Evolutionary conservation across 2,329 filamentous ascomycete species (phyloP).

Genomic region (Phaeoacremonium minimum): DNA sequence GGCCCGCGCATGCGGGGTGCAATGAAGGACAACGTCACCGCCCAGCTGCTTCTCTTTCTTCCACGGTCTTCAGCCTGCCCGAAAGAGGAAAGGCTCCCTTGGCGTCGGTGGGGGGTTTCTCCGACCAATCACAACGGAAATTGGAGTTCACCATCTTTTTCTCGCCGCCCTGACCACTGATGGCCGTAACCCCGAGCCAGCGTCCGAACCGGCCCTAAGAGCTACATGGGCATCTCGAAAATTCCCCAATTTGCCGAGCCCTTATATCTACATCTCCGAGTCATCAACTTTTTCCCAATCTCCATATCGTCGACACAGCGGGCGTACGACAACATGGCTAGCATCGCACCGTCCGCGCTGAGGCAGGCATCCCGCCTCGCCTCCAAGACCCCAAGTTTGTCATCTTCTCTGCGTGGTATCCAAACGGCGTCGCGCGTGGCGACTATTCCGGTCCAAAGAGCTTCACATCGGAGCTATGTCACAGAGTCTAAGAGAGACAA

Average conservation of each 20-base stretch:
- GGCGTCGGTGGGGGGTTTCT: no score
- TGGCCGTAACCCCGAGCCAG: conserved; percentile 1
- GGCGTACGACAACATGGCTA: conserved; percentile 48
- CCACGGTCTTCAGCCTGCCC: no score
- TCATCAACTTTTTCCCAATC: not conserved
- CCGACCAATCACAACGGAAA: no score
- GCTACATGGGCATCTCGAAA: not conserved
- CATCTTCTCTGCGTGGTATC: conserved; percentile 26
- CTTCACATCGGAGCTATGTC: conserved; percentile 64
- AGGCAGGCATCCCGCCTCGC: conserved; percentile 68
- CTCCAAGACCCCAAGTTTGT: conserved; percentile 32
- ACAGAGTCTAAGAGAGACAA: conserved; percentile 75
- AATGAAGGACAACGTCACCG: no score
- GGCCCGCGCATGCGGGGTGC: no score
- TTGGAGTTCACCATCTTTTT: no score
- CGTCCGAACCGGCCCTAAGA: not conserved
- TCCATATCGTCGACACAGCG: not conserved
- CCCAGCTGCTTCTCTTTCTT: no score
- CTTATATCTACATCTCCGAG: not conserved
- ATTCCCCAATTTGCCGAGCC: not conserved
- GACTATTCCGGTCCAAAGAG: conserved; percentile 18
- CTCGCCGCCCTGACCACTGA: no score
- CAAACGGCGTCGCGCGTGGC: conserved; percentile 26
- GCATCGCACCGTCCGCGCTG: conserved; percentile 62
- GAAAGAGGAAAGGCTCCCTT: no score